phyloP scores from a whole-genome alignment of 2,329 filamentous ascomycete species.

The Corniculantispora saksenae region DNA sequence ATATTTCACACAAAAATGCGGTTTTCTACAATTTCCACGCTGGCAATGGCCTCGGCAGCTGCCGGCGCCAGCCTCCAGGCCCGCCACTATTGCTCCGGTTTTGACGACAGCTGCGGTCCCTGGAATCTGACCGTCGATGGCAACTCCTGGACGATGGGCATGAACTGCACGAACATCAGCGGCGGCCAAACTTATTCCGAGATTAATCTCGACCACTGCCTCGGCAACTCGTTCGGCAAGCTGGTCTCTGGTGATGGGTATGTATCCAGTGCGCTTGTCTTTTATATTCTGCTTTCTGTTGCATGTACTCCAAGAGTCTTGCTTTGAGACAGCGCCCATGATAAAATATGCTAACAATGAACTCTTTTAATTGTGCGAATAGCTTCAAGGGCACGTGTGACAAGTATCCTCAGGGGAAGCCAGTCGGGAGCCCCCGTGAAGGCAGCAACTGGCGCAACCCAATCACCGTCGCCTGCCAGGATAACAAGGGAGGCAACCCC shows the following conservation, averaged over 20 bases:
- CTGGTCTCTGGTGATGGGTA: neutral
- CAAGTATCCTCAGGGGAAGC: neutral
- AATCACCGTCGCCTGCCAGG: neutral
- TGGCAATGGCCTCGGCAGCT: neutral
- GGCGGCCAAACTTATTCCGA: neutral
- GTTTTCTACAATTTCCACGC: neutral
- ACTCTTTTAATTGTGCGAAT: too few relatives aligned
- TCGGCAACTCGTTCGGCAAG: neutral
- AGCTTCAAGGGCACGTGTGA: neutral
- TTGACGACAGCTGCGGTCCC: neutral
- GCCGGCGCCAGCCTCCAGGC: neutral
- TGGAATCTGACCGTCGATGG: neutral
- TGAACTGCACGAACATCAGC: neutral
- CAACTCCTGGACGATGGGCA: neutral
- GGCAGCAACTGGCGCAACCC: neutral
- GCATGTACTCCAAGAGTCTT: too few relatives aligned
- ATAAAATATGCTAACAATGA: too few relatives aligned
- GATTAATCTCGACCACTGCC: neutral
- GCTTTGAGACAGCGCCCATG: too few relatives aligned
- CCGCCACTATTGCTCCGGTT: neutral
- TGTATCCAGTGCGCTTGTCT: neutral
- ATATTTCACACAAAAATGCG: neutral
- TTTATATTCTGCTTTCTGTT: too few relatives aligned
- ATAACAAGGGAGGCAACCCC: neutral
- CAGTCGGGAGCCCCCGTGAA: neutral